These are phyloP conservation scores for Solanum clarkiae DNA, from an alignment of 257 asterid genomes.

Conservation along the genomic window DNA sequence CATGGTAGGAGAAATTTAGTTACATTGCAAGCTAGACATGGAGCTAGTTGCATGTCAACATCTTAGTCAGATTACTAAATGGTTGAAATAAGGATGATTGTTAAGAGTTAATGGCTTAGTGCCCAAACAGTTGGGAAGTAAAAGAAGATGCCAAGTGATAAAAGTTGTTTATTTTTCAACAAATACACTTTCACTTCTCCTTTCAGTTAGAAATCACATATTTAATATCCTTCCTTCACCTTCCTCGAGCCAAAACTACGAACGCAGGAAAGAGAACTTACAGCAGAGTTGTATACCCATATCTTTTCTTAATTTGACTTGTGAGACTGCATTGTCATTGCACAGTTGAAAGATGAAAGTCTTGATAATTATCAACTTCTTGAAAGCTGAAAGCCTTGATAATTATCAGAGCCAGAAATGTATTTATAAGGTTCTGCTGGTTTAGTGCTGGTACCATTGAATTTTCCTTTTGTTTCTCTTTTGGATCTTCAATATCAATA, in stretches of 20 bases:
- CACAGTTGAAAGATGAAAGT: not conserved
- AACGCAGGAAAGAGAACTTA: conserved; percentile 19
- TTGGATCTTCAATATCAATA: conserved; percentile 66
- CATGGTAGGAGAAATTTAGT: not conserved
- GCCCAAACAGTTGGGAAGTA: not conserved
- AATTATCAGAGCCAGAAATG: conserved; percentile 43
- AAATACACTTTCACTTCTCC: not conserved
- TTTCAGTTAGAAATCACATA: not conserved
- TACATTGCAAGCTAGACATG: not conserved
- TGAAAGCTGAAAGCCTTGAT: not conserved
- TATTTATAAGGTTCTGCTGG: conserved; percentile 51
- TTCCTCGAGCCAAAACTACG: not conserved
- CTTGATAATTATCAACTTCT: not conserved
- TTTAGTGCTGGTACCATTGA: conserved; percentile 52
- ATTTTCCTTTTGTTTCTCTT: conserved; percentile 55
- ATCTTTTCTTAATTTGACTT: conserved; percentile 63
- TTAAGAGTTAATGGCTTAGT: not conserved
- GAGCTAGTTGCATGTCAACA: not conserved
- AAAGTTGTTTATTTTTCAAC: not conserved
- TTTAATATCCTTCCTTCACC: not conserved
- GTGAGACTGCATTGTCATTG: not conserved
- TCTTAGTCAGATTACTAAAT: not conserved
- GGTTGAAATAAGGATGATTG: not conserved
- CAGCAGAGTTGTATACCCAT: conserved; percentile 60
- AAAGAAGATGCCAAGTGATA: not conserved